These are phyloP conservation scores for Nakazawaea laoshanensis DNA, from an alignment of 805 yeast species.

Conservation along the genomic window DNA sequence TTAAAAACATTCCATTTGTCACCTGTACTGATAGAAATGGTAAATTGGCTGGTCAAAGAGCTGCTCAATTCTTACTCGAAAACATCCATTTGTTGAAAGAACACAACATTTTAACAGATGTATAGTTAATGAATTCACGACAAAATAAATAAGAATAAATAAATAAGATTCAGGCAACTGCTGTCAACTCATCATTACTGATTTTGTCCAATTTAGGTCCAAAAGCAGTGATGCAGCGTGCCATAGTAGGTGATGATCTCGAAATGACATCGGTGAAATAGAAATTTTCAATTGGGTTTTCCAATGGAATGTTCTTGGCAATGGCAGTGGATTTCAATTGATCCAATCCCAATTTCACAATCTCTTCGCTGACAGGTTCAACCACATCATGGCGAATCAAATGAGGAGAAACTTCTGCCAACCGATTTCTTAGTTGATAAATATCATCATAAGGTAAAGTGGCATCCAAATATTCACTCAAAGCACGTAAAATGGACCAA, in stretches of 20 bases:
- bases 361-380: slow-evolving; percentile 55
- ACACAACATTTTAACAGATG: too few species aligned
- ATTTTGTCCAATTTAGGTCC: slow-evolving; percentile 59
- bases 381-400: slow-evolving; percentile 66
- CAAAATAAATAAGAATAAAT: slow-evolving; percentile 11
- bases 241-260: slow-evolving; percentile 86
- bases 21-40: slow-evolving; percentile 24
- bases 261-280: slow-evolving; percentile 86
- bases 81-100: slow-evolving; percentile 13
- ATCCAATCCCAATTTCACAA: slow-evolving; percentile 50
- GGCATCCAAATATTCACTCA: slow-evolving; percentile 66
- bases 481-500: slow-evolving; percentile 81
- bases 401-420: slow-evolving; percentile 75
- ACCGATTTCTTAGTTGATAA: slow-evolving; percentile 56
- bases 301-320: slow-evolving; percentile 35
- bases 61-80: slow-evolving; percentile 25
- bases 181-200: slow-evolving; percentile 30
- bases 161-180: slow-evolving; percentile 18
- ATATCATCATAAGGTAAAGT: slow-evolving; percentile 72
- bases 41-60: slow-evolving; percentile 29
- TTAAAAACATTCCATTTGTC: slow-evolving; percentile 25
- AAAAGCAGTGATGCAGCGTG: slow-evolving; percentile 68
- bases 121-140: too few species aligned
- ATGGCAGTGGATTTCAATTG: slow-evolving; percentile 27
- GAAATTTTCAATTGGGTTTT: slow-evolving; percentile 72